Evolutionary conservation across 192 early-diverging fungal genomes (phyloP).

Genomic region (Linnemannia elongata): DNA sequence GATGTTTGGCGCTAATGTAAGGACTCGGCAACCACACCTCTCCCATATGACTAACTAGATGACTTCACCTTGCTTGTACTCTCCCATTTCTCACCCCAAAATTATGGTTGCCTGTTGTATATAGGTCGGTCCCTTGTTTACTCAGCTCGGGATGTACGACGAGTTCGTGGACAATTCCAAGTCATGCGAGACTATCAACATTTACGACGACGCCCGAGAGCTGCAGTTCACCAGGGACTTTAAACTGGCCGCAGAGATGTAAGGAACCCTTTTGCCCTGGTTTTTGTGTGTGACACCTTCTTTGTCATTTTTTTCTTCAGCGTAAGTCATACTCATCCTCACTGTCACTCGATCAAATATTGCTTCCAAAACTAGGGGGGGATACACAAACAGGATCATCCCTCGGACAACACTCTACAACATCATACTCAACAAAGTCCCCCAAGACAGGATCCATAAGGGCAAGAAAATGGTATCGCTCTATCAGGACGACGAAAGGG

Average conservation of each 20-base stretch:
- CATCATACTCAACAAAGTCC: conserved; percentile 23
- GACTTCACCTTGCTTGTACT: no score
- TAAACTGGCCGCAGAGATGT: conserved; percentile 12
- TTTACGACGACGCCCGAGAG: conserved; percentile 10
- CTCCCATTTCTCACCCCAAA: no score
- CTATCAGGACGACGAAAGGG: conserved; percentile 19
- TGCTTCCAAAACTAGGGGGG: neutral
- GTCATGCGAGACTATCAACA: neutral
- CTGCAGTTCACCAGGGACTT: conserved; percentile 9
- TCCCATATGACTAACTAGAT: no score
- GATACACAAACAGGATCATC: conserved; percentile 2
- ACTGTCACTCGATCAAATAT: no score
- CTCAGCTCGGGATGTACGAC: conserved; percentile 19
- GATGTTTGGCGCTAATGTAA: no score
- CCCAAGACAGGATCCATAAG: conserved; percentile 24
- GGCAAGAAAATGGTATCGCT: conserved; percentile 20
- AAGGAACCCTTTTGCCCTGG: neutral
- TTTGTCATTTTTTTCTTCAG: no score
- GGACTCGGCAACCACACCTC: neutral
- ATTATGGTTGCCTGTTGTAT: neutral
- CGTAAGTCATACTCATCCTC: no score
- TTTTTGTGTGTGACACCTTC: neutral
- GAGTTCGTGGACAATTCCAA: neutral
- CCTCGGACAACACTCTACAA: conserved; percentile 22
- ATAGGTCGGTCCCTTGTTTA: conserved; percentile 10